Evolutionary conservation across 176 grass and related monocot species (phyloP).

Genomic region (Leersia perrieri): DNA sequence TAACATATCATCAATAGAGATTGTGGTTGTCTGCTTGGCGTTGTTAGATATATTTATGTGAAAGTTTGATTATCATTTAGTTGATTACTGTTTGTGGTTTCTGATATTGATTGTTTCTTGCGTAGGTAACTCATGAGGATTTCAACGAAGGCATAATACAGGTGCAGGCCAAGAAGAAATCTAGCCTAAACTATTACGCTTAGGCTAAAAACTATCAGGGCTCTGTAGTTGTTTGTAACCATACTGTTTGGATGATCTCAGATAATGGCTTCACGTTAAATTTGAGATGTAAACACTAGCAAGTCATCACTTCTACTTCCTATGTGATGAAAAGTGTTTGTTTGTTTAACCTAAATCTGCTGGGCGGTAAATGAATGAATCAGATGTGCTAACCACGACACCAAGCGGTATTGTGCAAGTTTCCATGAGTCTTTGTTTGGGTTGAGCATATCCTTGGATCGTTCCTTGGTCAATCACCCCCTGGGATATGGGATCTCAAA

Average conservation of each 20-base stretch:
- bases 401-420: no score
- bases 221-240: slow-evolving; percentile 9
- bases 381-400: background rate
- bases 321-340: background rate
- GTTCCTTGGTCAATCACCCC: no score
- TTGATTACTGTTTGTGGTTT: background rate
- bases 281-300: background rate
- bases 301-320: background rate
- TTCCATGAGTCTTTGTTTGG: no score
- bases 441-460: no score
- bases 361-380: background rate
- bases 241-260: slow-evolving; percentile 1
- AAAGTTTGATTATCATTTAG: background rate
- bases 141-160: slow-evolving; percentile 93
- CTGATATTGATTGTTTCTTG: background rate
- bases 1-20: background rate
- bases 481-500: no score
- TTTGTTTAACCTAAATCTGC: background rate
- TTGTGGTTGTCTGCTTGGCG: background rate
- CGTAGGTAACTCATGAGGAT: slow-evolving; percentile 80
- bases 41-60: background rate
- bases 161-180: slow-evolving; percentile 91
- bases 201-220: slow-evolving; percentile 22
- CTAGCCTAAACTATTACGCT: slow-evolving; percentile 92
- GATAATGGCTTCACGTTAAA: background rate